Evolutionary conservation across 768 basidiomycete genomes (phyloP).

Genomic region (Asterophora lycoperdoides): DNA sequence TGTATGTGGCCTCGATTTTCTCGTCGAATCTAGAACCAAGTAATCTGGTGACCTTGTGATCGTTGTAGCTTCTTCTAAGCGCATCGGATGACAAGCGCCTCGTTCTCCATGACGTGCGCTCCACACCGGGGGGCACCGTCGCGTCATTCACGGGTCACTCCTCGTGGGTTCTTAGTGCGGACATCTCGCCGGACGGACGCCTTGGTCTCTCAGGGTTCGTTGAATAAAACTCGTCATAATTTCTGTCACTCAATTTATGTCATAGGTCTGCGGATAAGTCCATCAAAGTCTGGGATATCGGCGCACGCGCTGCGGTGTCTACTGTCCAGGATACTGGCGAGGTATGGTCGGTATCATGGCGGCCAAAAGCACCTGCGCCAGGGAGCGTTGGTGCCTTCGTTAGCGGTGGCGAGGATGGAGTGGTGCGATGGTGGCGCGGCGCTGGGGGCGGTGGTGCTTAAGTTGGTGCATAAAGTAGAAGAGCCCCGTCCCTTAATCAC

Average conservation of each 20-base stretch:
- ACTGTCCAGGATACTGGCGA: conserved; percentile 77
- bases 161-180: conserved; percentile 85
- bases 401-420: conserved; percentile 71
- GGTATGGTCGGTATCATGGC: conserved; percentile 83
- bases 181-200: conserved; percentile 77
- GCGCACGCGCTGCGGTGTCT: conserved; percentile 66
- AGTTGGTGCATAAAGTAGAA: no score
- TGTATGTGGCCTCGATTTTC: conserved; percentile 42
- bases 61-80: conserved; percentile 69
- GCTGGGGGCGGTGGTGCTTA: conserved; percentile 38
- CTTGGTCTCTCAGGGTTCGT: conserved; percentile 78
- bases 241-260: not conserved
- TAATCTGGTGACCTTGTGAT: no score
- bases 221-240: not conserved
- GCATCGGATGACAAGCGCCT: conserved; percentile 93
- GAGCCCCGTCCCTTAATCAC: no score
- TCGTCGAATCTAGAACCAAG: no score
- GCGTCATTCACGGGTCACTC: conserved; percentile 85
- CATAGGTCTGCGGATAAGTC: conserved; percentile 78
- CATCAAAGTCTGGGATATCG: conserved; percentile 85
- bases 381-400: conserved; percentile 65
- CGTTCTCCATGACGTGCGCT: conserved; percentile 84
- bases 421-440: conserved; percentile 73
- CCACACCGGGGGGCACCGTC: conserved; percentile 73
- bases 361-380: conserved; percentile 52